Conservation (phyloP, 441 rosid species). For the Capsella rubella region DNA sequence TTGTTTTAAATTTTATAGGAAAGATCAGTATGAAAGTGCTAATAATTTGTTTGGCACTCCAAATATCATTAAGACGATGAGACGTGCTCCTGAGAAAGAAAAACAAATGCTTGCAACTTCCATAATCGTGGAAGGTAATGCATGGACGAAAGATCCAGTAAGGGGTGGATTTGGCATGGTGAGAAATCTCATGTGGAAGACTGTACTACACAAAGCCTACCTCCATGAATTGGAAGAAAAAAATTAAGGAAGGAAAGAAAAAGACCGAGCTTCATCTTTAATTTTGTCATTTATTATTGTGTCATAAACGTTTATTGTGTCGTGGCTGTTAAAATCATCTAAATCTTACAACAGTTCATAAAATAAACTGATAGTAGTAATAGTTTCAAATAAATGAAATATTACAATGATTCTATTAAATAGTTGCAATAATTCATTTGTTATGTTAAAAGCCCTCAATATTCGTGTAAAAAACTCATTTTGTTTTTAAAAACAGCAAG, state of each 20-base stretch:
- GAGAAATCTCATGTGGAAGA: neutral
- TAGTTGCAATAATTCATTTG: too few species aligned
- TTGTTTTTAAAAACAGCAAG: too few species aligned
- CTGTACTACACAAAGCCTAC: neutral
- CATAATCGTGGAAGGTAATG: neutral
- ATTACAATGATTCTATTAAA: too few species aligned
- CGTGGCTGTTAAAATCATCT: too few species aligned
- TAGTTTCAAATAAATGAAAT: too few species aligned
- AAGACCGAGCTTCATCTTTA: neutral
- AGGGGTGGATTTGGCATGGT: neutral
- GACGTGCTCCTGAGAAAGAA: neutral
- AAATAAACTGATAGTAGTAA: too few species aligned
- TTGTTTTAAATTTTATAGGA: neutral
- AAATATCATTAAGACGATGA: neutral
- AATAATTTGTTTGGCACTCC: neutral
- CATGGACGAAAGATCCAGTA: neutral
- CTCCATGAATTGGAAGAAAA: neutral
- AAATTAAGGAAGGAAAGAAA: neutral
- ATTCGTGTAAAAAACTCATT: too few species aligned
- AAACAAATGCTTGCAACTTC: neutral
- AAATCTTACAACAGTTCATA: too few species aligned
- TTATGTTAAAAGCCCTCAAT: too few species aligned
- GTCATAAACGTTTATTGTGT: too few species aligned
- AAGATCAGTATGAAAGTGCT: neutral
- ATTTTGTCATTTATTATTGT: too few species aligned